Conservation (phyloP, 805 yeast species). For the Yamadazyma insecticola region DNA sequence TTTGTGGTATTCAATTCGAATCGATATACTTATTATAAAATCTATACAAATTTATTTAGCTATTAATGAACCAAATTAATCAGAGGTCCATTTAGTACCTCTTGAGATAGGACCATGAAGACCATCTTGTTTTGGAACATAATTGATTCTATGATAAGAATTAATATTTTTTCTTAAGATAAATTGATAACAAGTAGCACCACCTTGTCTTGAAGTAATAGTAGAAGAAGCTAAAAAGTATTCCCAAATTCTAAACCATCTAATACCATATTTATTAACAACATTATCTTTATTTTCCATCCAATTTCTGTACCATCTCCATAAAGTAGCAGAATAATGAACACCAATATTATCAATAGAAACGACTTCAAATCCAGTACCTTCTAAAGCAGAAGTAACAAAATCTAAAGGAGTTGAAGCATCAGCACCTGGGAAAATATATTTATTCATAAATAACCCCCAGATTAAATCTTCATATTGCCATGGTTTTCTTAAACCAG, state of each 20-base stretch:
- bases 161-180: slow-evolving; percentile 86
- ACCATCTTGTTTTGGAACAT: slow-evolving; percentile 75
- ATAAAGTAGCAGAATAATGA: slow-evolving; percentile 84
- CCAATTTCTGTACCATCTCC: slow-evolving; percentile 97
- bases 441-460: slow-evolving; percentile 96
- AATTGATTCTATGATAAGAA: slow-evolving; percentile 77
- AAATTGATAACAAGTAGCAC: slow-evolving; percentile 89
- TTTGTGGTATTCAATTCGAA: too few relatives aligned
- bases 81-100: slow-evolving; percentile 58
- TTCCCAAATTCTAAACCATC: slow-evolving; percentile 94
- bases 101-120: slow-evolving; percentile 53
- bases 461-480: slow-evolving; percentile 90
- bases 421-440: slow-evolving; percentile 96
- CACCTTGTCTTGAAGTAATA: slow-evolving; percentile 87
- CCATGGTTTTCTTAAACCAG: slow-evolving; percentile 89
- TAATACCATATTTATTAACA: slow-evolving; percentile 73
- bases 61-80: too few relatives aligned
- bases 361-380: slow-evolving; percentile 81
- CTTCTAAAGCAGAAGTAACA: slow-evolving; percentile 71
- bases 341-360: slow-evolving; percentile 87
- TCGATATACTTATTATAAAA: too few relatives aligned
- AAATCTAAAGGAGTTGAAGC: slow-evolving; percentile 91
- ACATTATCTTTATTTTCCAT: slow-evolving; percentile 73
- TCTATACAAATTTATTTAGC: too few relatives aligned
- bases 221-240: slow-evolving; percentile 79